These are phyloP conservation scores for Cyclanthera cordifolia DNA, from an alignment of 306 rosid species.

Conservation along the genomic window DNA sequence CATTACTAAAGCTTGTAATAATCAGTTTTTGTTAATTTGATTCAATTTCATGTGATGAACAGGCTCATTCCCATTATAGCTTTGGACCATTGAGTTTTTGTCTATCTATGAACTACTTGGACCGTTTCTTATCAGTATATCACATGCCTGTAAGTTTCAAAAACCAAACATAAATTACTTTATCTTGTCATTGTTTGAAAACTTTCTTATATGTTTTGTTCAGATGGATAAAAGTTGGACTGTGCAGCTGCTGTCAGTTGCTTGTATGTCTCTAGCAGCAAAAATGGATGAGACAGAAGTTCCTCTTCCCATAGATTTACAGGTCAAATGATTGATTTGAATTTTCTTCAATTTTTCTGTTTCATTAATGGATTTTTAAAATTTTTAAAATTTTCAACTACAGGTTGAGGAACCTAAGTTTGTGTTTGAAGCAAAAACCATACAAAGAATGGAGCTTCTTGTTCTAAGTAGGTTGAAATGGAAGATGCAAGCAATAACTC, in stretches of 20 bases:
- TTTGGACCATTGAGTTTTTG: conserved; percentile 47
- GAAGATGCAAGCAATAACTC: conserved; percentile 63
- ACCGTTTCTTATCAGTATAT: conserved; percentile 54
- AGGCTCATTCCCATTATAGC: conserved; percentile 44
- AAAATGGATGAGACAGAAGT: conserved; percentile 54
- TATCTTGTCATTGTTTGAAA: conserved; percentile 6
- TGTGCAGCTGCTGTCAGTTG: conserved; percentile 45
- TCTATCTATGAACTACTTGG: conserved; percentile 64
- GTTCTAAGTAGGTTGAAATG: conserved; percentile 51
- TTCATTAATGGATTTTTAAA: not conserved
- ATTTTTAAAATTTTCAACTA: conserved; percentile 4
- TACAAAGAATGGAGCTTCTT: conserved; percentile 56
- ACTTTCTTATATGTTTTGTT: conserved; percentile 5
- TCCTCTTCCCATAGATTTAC: conserved; percentile 36
- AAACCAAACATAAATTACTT: not conserved
- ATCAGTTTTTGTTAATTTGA: too few relatives aligned
- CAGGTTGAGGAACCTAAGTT: conserved; percentile 51
- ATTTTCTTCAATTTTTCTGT: not conserved
- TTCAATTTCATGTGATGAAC: conserved; percentile 14
- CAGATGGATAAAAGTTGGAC: conserved; percentile 45
- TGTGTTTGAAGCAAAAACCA: conserved; percentile 38
- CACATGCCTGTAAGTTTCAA: conserved; percentile 47
- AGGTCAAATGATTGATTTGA: conserved; percentile 27
- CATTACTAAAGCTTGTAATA: too few relatives aligned
- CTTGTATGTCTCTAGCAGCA: conserved; percentile 63